These are phyloP conservation scores for Gentiana macrophylla DNA, from an alignment of 257 asterid genomes.

Conservation along the genomic window DNA sequence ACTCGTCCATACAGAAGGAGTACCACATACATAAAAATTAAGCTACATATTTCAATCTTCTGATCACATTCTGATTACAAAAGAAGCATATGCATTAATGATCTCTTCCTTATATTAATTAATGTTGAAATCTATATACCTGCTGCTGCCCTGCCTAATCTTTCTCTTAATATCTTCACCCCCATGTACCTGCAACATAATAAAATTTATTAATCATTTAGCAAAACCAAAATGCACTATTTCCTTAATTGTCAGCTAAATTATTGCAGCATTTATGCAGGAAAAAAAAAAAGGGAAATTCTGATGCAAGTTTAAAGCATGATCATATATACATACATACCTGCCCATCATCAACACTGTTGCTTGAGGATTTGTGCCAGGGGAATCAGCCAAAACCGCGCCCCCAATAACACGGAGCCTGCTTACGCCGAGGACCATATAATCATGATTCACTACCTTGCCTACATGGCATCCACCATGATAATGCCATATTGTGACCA, in stretches of 20 bases:
- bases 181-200: slow-evolving; percentile 63
- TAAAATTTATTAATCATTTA: no score
- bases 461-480: slow-evolving; percentile 93
- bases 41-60: no score
- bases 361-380: slow-evolving; percentile 96
- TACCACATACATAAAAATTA: no score
- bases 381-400: slow-evolving; percentile 57
- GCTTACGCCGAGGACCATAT: slow-evolving; percentile 56
- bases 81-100: no score
- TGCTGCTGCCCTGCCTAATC: slow-evolving; percentile 54
- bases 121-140: slow-evolving; percentile 19
- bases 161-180: slow-evolving; percentile 68
- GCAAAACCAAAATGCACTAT: no score
- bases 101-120: neutral
- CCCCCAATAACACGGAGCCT: slow-evolving; percentile 89
- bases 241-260: no score
- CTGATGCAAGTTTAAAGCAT: no score
- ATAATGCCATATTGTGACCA: slow-evolving; percentile 90
- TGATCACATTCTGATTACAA: no score
- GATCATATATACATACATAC: slow-evolving; percentile 23
- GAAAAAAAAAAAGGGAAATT: no score
- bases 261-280: no score
- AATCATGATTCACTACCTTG: slow-evolving; percentile 43
- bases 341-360: slow-evolving; percentile 90
- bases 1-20: no score